phyloP scores from a whole-genome alignment of 2,329 filamentous ascomycete species.

The Colletotrichum spaethianum region DNA sequence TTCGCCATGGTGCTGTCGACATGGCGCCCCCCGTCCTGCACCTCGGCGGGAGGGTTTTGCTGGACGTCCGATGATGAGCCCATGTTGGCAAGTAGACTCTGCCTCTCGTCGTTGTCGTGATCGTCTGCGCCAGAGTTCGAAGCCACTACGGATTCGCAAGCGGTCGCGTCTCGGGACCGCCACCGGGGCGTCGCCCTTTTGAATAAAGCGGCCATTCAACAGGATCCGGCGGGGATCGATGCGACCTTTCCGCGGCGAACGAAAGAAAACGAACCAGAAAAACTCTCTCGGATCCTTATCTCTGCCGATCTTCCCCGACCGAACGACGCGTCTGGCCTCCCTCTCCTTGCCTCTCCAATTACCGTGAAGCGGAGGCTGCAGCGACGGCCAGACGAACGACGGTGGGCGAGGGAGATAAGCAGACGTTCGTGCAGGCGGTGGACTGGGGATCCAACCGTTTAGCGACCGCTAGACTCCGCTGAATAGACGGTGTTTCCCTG shows the following conservation, averaged over 20 bases:
- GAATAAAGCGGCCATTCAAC: conserved; percentile 21
- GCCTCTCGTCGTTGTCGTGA: conserved; percentile 16
- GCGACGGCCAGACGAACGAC: background rate
- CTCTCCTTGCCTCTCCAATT: background rate
- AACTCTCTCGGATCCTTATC: conserved; percentile 14
- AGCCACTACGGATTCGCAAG: background rate
- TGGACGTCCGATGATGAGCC: conserved; percentile 16
- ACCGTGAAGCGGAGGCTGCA: conserved; percentile 2
- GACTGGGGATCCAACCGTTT: background rate
- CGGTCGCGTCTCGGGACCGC: conserved; percentile 1
- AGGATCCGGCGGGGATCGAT: background rate
- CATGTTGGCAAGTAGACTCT: conserved; percentile 35
- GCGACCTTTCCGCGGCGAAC: conserved; percentile 26
- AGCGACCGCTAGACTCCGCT: conserved; percentile 33
- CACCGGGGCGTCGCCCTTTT: conserved; percentile 27
- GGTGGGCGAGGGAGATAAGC: conserved; percentile 26
- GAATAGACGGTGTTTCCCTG: conserved; percentile 27
- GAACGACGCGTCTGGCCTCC: conserved; percentile 4
- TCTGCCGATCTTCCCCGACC: conserved; percentile 29
- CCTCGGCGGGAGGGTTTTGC: conserved; percentile 22
- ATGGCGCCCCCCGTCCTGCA: conserved; percentile 26
- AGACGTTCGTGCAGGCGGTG: background rate
- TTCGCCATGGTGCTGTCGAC: conserved; percentile 46
- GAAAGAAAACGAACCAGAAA: background rate
- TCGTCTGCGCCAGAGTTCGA: conserved; percentile 6